Evolutionary conservation across 208 protist species (phyloP).

Genomic region (Balamuthia mandrillaris): DNA sequence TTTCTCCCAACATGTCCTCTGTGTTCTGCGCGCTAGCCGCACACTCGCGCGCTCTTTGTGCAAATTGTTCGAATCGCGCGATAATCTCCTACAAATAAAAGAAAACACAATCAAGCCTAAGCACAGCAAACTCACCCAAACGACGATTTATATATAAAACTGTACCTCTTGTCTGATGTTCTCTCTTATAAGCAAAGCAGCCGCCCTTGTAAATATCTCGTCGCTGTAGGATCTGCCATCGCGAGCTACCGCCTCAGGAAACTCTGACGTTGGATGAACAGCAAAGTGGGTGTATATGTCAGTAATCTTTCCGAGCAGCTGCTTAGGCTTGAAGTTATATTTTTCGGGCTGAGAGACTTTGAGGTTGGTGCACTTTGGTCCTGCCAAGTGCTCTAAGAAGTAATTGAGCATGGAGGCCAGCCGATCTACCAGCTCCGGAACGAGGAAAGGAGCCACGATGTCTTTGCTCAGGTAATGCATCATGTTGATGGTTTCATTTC

Average conservation of each 20-base stretch:
- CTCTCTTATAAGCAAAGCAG: constrained; percentile 11
- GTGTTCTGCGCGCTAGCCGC: background rate
- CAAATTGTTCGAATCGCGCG: background rate
- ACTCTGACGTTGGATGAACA: background rate
- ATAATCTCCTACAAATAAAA: background rate
- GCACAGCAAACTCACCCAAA: background rate
- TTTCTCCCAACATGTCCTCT: constrained; percentile 20
- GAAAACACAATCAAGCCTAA: background rate
- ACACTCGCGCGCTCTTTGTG: background rate
- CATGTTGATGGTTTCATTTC: constrained; percentile 53
- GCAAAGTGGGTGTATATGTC: constrained; percentile 48
- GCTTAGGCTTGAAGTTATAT: constrained; percentile 53
- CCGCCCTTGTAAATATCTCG: constrained; percentile 39
- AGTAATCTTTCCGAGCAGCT: constrained; percentile 47
- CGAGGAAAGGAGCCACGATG: constrained; percentile 26
- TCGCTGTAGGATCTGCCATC: constrained; percentile 53
- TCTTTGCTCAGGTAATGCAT: constrained; percentile 40
- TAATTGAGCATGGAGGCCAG: constrained; percentile 68
- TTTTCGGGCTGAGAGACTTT: constrained; percentile 34
- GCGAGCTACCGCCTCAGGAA: constrained; percentile 49
- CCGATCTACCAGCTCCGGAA: constrained; percentile 56
- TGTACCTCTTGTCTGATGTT: background rate
- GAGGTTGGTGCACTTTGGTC: constrained; percentile 63
- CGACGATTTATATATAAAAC: background rate
- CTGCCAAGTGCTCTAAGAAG: constrained; percentile 57